Percentiles rank a stretch among this genome's conserved stretches.
Conservation (phyloP, 225 moss, liverwort and hornwort species). For the Antitrichia curtipendula region DNA sequence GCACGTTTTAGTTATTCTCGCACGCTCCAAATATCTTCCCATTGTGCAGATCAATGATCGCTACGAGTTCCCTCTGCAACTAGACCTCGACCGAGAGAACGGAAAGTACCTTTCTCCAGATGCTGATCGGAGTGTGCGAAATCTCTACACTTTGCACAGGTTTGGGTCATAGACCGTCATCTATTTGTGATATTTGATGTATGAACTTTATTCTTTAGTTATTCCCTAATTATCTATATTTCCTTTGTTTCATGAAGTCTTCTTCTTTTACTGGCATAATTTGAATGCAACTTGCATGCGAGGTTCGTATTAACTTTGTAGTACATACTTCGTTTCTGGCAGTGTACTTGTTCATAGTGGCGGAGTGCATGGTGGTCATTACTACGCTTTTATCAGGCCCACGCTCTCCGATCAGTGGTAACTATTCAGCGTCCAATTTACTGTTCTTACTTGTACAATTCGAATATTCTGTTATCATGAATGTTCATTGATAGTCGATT, state of each 20-base stretch:
- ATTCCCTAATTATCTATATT: neutral
- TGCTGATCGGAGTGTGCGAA: conserved; percentile 95
- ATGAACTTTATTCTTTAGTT: neutral
- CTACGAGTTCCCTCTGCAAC: conserved; percentile 95
- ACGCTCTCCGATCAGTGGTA: conserved; percentile 97
- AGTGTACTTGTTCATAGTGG: conserved; percentile 99
- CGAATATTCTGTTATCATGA: neutral
- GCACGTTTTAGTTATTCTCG: neutral
- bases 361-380: conserved; percentile 99
- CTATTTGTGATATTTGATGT: neutral
- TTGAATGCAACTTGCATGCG: neutral
- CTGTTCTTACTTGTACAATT: neutral
- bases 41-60: conserved; percentile 89
- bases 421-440: neutral
- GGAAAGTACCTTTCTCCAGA: conserved; percentile 94
- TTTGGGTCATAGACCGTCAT: neutral
- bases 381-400: conserved; percentile 96
- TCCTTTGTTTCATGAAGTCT: neutral
- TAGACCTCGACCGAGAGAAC: conserved; percentile 89
- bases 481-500: neutral
- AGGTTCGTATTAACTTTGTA: neutral
- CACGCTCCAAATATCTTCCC: neutral
- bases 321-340: neutral
- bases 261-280: neutral
- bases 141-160: conserved; percentile 96